phyloP scores from a whole-genome alignment of 148 eudicot genomes.

The Bassia scoparia region DNA sequence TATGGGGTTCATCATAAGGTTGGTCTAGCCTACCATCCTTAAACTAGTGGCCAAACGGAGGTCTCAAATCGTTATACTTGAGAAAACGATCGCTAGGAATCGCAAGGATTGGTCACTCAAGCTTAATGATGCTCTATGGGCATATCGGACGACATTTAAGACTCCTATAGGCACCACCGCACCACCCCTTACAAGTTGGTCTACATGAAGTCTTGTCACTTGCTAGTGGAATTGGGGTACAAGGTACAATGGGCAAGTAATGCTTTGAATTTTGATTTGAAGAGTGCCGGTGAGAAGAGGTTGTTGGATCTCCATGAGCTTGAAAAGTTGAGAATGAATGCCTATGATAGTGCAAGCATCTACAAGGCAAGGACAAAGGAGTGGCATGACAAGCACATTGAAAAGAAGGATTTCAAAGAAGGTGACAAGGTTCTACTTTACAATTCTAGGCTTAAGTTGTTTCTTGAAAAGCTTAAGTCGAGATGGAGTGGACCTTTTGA shows the following conservation, averaged over 20 bases:
- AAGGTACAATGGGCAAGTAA: background rate
- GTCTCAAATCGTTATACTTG: background rate
- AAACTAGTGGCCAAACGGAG: conserved; percentile 17
- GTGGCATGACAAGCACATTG: conserved; percentile 16
- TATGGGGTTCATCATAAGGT: background rate
- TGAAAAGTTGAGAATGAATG: conserved; percentile 5
- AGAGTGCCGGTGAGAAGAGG: background rate
- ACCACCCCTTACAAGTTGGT: background rate
- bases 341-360: conserved; percentile 13
- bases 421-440: background rate
- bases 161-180: background rate
- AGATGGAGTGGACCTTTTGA: background rate
- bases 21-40: background rate
- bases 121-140: conserved; percentile 3
- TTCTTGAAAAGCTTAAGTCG: background rate
- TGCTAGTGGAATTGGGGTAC: background rate
- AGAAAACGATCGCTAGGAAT: no score
- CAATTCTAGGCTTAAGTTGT: background rate
- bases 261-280: background rate
- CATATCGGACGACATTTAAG: background rate
- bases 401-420: background rate
- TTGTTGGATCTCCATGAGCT: conserved; percentile 2
- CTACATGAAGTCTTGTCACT: background rate
- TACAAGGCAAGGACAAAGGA: conserved; percentile 14
- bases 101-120: background rate